phyloP scores from a whole-genome alignment of 768 basidiomycete genomes.

The Lactarius tabidus region DNA sequence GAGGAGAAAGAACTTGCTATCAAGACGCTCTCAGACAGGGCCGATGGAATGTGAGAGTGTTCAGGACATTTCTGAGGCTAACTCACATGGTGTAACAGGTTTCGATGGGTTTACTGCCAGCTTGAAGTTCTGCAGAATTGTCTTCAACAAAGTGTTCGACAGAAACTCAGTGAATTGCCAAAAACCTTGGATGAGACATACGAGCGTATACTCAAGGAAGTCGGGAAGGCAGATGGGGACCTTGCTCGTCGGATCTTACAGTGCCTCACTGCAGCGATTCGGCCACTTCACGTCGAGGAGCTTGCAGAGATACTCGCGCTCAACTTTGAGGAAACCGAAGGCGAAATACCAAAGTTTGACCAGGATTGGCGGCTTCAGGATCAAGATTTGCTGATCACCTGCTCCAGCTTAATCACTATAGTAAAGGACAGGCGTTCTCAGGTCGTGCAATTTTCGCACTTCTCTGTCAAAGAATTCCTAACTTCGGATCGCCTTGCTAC shows the following conservation, averaged over 20 bases:
- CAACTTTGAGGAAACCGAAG: not conserved
- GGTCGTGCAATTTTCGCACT: not conserved
- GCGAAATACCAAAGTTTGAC: not conserved
- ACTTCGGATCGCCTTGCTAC: not conserved
- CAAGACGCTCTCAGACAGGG: not conserved
- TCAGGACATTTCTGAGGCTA: not conserved
- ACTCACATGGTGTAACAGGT: not conserved
- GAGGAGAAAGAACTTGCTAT: conserved; percentile 32
- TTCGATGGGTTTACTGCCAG: not conserved
- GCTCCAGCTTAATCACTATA: not conserved
- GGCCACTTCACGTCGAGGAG: not conserved
- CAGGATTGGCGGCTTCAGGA: not conserved
- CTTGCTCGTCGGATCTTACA: not conserved
- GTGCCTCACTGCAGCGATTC: not conserved
- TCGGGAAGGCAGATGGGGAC: not conserved
- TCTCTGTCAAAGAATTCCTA: not conserved
- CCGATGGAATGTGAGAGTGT: not conserved
- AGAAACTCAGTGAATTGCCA: not conserved
- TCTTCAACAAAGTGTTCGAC: not conserved
- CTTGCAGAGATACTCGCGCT: not conserved
- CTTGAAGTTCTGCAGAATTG: not conserved
- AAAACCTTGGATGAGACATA: not conserved
- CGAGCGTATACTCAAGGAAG: not conserved
- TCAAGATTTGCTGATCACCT: not conserved
- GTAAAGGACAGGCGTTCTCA: not conserved